Base-by-base conservation (phyloP, 495 filamentous ascomycete genomes). In the Hamigera avellanea region DNA sequence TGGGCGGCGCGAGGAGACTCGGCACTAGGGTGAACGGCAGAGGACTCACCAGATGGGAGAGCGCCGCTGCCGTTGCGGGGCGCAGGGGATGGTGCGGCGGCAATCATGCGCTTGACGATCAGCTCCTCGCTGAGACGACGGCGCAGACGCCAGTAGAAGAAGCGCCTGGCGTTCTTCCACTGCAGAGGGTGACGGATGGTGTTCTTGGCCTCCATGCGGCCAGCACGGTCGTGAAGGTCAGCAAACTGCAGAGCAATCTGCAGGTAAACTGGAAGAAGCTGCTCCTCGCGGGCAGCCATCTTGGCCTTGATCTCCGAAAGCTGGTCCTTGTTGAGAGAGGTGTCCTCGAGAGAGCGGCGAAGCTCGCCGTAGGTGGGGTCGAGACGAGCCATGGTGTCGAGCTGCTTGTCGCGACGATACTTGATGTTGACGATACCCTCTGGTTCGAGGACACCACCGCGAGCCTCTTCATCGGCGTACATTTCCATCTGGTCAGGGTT, bases 71-170 rank as follows among this genome's bases (percentile, higher is more conserved):
- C 47, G 27, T 46, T 53, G 35, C 44, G 39, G 37, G 47, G 42
- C 26, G 35, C 59, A 34, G 55, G 57, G 41, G 41, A 31, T 28
- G 46, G 62, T 46, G 59, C 52, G 6, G 80, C 74, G 16, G 68
- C 49, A 15, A 75, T 62, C 75, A 96, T 83, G 57, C 83, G 80
- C 64, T 86, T 89, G 57, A 96, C 70, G 54, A 96, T 83, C 53
- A 84, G 81, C 62, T 98, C 88, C 64, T 98, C 91, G 62, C 93
- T 95, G 49, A 98, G 70, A 64, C 93, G 76, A 57, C 91, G 84
- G 58, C 91, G 89, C 37, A 93, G 81, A 70, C 91, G 88, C 91
- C 91, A 98, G 79, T 95, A 98, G 77, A 98, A 96, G 83, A 95
- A 98, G 53, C 93, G 85, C 44, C 91, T 80, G 32, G 89, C 80